Evolutionary conservation across 805 yeast genomes (phyloP), one percentile per base, ranked within the genome.

Genomic region (Teunomyces barrocoloradensis): DNA sequence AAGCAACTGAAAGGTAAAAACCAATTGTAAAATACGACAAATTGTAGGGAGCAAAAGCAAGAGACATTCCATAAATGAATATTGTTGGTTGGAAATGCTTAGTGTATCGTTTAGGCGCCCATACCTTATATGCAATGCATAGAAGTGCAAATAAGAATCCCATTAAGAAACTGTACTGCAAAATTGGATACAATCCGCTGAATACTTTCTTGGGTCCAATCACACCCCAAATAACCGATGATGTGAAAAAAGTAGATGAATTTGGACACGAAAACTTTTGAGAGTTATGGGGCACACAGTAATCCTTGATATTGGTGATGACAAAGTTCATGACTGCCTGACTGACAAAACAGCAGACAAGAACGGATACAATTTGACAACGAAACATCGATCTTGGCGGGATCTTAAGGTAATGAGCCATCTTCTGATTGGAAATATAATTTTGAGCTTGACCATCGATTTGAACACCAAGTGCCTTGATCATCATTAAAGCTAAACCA

Each of bases 221-320:
- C 58, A 65, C 75, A 46, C 87, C 89, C 88, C 88, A 84, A 40
- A 81, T 61, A 20, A 84, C 72, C 0, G 85, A 76, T 2, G 87
- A 79, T 32, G 75, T 71, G 63, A 68, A 81, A 58, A 77, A 80
- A 1, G 58, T 54, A 12, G 47, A 56, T 5, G 66, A 53, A 27
- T 47, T 45, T 28, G 69, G 67, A 50, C 69, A 65, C 7, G 77
- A 49, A 51, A 65, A 64, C 41, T 58, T 60, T 34, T 64, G 63
- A 17, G 28, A 23, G 17, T 64, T 58, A 21, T 35, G 25, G 2
- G 60, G 60, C 1, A 7, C 5, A 48, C 68, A 64, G 47, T 56
- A 57, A 39, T 53, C 61, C 10, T 49, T 27, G 29, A 64, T 54
- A 35, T 40, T 37, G 25, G 37, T 41, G 11, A 61, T 46, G 29